Conservation (phyloP, 2,329 filamentous ascomycete species). For the Colletotrichum spinosum region DNA sequence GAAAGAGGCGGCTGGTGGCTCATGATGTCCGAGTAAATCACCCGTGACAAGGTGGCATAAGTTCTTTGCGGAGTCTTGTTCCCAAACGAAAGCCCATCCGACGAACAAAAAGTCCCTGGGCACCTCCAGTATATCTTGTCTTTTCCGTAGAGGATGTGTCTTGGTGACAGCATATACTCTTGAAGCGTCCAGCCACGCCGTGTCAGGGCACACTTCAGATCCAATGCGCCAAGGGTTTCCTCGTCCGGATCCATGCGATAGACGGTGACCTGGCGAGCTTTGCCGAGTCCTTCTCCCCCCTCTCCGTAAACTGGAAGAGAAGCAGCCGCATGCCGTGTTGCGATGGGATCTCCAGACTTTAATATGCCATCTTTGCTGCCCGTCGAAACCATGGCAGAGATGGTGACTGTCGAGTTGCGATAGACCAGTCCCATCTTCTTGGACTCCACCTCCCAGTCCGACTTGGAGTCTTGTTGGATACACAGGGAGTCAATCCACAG, state of each 20-base stretch:
- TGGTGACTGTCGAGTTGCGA: conserved; percentile 14
- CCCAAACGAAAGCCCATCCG: not conserved
- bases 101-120: conserved; percentile 2
- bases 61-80: conserved; percentile 4
- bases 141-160: conserved; percentile 3
- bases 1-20: too few relatives aligned
- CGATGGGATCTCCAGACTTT: not conserved
- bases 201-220: not conserved
- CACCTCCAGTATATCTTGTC: conserved; percentile 19
- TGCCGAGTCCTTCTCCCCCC: too few relatives aligned
- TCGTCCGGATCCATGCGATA: conserved; percentile 2
- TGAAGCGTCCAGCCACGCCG: conserved; percentile 10
- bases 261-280: not conserved
- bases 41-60: not conserved
- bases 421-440: conserved; percentile 31
- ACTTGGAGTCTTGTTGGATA: conserved; percentile 38
- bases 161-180: conserved; percentile 20
- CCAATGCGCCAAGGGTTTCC: not conserved
- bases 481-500: conserved; percentile 40
- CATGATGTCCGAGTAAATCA: conserved; percentile 1
- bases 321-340: not conserved
- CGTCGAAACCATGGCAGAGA: conserved; percentile 14
- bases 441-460: conserved; percentile 36
- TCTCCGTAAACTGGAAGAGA: not conserved
- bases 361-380: conserved; percentile 3